Conservation (phyloP, 2,329 filamentous ascomycete species). For the Talaromyces sp. region DNA sequence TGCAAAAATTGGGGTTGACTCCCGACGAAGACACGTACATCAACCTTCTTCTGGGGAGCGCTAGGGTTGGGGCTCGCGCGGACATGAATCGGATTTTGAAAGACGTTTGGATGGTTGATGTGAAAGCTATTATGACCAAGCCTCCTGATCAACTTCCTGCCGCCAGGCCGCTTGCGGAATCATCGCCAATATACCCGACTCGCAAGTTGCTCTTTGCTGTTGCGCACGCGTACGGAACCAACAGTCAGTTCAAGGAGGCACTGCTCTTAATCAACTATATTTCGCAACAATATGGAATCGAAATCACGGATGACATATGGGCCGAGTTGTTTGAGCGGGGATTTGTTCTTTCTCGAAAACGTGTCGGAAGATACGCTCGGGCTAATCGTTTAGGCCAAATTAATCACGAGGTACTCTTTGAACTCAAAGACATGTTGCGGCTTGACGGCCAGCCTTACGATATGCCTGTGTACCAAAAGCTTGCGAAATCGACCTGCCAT, state of each 20-base stretch:
- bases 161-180: constrained; percentile 43
- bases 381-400: constrained; percentile 36
- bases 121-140: constrained; percentile 42
- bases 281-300: constrained; percentile 58
- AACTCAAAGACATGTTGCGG: constrained; percentile 62
- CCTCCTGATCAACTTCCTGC: constrained; percentile 31
- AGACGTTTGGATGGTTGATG: constrained; percentile 56
- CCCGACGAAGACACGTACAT: constrained; percentile 55
- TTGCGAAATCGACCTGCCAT: constrained; percentile 33
- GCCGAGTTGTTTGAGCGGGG: constrained; percentile 66
- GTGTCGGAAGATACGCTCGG: constrained; percentile 36
- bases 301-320: constrained; percentile 62
- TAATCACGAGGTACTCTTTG: constrained; percentile 46
- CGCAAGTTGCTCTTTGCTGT: constrained; percentile 61
- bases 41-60: constrained; percentile 53
- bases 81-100: constrained; percentile 51
- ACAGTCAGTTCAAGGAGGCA: constrained; percentile 61
- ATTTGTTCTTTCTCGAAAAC: constrained; percentile 54
- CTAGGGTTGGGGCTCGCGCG: constrained; percentile 52
- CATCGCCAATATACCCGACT: constrained; percentile 60
- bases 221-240: constrained; percentile 67
- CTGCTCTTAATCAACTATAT: constrained; percentile 62
- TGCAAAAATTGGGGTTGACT: constrained; percentile 45
- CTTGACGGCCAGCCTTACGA: constrained; percentile 59
- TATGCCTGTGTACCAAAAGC: constrained; percentile 53